Evolutionary conservation across 164 flowering plant genomes (phyloP), one percentile per base, ranked within the genome.

Genomic region (Hamamelis virginiana): DNA sequence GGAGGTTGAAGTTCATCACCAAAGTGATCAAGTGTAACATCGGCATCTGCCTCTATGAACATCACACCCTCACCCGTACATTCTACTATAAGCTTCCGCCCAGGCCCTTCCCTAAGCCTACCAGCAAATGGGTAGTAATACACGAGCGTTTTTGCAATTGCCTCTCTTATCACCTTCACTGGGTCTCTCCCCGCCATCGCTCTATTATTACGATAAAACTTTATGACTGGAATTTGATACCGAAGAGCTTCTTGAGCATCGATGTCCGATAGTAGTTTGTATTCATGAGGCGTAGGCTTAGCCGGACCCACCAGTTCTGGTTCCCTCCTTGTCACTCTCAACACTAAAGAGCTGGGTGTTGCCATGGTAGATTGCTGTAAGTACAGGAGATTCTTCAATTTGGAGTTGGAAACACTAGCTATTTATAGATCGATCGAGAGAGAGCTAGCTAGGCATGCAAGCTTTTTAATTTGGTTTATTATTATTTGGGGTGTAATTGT

Each of bases 91-190:
- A 74, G 74, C 69, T 84, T 87, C 53, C 86, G 55, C 27, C 71
- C 76, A 1, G 67, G 73, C 10, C 67, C 76, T 44, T 80, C 81
- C 67, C 71, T 51, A 8, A 82, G 74, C 72, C 85, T 51, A 1
- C 88, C 86, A 11, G 91, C 89, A 15, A 82, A 77, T 0, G 87
- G 89, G 61, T 85, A 84, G 76, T 82, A 84, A 38, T 48, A 80
- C 14, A 84, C 87, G 0, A 87, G 72, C 0, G 85, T 59, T 38
- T 68, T 33, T 0, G 81, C 75, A 1, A 83, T 21, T 6, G 83
- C 1, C n/a, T n/a, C n/a, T n/a, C n/a, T n/a, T n/a, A n/a, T n/a
- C n/a, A n/a, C n/a, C n/a, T n/a, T n/a, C n/a, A 38, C 83, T 6
- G 85, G 85, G 59, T 83, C 85, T 48, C n/a, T 65, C 18, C 68